Evolutionary conservation across 1,284 basidiomycete genomes (phyloP).

Genomic region (Fomitopsis betulina): DNA sequence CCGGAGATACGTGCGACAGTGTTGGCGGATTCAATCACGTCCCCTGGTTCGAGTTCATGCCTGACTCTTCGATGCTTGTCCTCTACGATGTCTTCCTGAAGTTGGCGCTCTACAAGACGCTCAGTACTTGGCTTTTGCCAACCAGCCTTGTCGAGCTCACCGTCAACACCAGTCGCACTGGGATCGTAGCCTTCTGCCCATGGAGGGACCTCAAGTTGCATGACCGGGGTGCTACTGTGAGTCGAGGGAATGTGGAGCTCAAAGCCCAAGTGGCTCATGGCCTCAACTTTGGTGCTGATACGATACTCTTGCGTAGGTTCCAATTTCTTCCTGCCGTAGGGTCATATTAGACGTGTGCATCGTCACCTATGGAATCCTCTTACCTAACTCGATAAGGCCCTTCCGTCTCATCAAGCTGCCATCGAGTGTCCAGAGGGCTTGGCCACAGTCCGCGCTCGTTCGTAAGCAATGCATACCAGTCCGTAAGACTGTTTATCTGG

Average conservation of each 20-base stretch:
- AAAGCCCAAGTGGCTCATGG: slow-evolving; percentile 36
- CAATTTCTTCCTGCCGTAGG: slow-evolving; percentile 59
- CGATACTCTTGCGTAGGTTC: slow-evolving; percentile 54
- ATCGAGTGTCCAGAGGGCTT: slow-evolving; percentile 46
- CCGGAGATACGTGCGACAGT: slow-evolving; percentile 85
- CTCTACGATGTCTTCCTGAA: slow-evolving; percentile 69
- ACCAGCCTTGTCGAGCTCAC: slow-evolving; percentile 27
- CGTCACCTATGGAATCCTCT: slow-evolving; percentile 6
- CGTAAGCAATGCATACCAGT: slow-evolving; percentile 53
- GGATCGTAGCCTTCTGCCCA: slow-evolving; percentile 81
- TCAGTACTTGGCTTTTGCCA: neutral
- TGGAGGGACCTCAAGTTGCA: slow-evolving; percentile 65
- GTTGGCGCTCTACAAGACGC: slow-evolving; percentile 34
- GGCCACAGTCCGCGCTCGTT: slow-evolving; percentile 83
- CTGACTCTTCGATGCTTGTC: slow-evolving; percentile 76
- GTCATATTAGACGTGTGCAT: neutral
- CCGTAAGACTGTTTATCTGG: slow-evolving; percentile 55
- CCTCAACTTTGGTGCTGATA: slow-evolving; percentile 48
- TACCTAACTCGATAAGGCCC: slow-evolving; percentile 82
- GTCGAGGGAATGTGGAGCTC: slow-evolving; percentile 58
- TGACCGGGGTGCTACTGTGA: slow-evolving; percentile 48
- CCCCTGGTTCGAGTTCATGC: slow-evolving; percentile 85
- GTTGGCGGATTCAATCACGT: slow-evolving; percentile 86
- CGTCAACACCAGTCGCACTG: slow-evolving; percentile 58
- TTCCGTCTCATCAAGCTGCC: slow-evolving; percentile 86